Evolutionary conservation across 2,329 filamentous ascomycete genomes (phyloP).

Genomic region (Amylocarpus encephaloides): DNA sequence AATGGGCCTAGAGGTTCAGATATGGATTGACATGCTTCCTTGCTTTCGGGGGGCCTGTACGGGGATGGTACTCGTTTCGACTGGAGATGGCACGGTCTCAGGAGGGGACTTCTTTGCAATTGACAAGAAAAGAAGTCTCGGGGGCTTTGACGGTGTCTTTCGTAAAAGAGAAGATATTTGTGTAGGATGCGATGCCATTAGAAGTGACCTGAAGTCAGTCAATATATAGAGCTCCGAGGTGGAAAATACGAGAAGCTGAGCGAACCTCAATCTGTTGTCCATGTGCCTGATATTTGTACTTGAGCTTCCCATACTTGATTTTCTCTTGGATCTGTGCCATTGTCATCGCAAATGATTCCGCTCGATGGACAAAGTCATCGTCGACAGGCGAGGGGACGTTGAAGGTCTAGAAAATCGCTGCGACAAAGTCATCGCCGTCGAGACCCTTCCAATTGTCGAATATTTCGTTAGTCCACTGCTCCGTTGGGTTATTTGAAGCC

Average conservation of each 20-base stretch:
- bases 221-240: conserved; percentile 4
- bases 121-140: conserved; percentile 50
- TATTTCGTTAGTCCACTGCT: too few relatives aligned
- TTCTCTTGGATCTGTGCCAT: conserved; percentile 18
- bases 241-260: background rate
- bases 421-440: conserved; percentile 17
- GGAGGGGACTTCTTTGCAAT: conserved; percentile 65
- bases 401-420: conserved; percentile 20
- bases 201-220: conserved; percentile 19
- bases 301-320: conserved; percentile 12
- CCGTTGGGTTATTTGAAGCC: too few relatives aligned
- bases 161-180: conserved; percentile 56
- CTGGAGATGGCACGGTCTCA: conserved; percentile 50
- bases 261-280: conserved; percentile 17
- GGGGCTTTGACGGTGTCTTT: conserved; percentile 56
- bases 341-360: conserved; percentile 24
- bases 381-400: conserved; percentile 13
- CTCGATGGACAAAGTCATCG: conserved; percentile 24
- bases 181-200: conserved; percentile 60
- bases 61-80: conserved; percentile 42
- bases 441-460: conserved; percentile 19
- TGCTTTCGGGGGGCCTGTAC: conserved; percentile 40
- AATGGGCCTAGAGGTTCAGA: conserved; percentile 61
- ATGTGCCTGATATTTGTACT: conserved; percentile 23
- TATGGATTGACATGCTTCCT: conserved; percentile 57